Conservation (phyloP, 345 rosid species). For the Eucalyptus lansdowneana region DNA sequence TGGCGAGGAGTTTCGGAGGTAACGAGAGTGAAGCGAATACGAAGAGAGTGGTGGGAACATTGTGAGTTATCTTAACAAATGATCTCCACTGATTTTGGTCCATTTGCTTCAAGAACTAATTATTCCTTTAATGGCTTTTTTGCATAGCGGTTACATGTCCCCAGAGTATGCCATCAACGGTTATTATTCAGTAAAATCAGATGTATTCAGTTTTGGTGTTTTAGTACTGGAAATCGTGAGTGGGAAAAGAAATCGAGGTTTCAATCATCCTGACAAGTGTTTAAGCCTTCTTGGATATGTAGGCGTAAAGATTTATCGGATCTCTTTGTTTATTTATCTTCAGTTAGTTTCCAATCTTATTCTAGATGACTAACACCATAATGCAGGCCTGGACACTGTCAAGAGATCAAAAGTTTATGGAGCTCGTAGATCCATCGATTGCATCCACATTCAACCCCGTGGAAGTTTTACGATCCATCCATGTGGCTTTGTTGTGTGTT, state of each 20-base stretch:
- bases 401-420: not conserved
- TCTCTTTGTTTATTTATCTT: not conserved
- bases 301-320: not conserved
- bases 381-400: not conserved
- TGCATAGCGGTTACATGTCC: conserved; percentile 20
- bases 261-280: not conserved
- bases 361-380: not conserved
- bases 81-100: not conserved
- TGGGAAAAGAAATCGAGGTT: conserved; percentile 4
- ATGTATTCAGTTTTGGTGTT: conserved; percentile 20
- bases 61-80: not conserved
- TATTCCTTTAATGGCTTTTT: not conserved
- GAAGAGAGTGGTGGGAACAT: not conserved
- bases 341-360: not conserved
- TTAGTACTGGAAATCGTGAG: conserved; percentile 11
- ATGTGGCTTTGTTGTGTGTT: not conserved
- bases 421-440: not conserved
- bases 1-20: not conserved
- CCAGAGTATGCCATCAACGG: conserved; percentile 8
- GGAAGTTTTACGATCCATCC: not conserved
- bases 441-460: not conserved
- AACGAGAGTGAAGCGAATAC: not conserved
- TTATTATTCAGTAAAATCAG: conserved; percentile 9
- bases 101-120: not conserved
- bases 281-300: not conserved